Evolutionary conservation across 768 basidiomycete genomes (phyloP), one percentile per base, ranked within the genome.

Genomic region (Mycena kentingensis): DNA sequence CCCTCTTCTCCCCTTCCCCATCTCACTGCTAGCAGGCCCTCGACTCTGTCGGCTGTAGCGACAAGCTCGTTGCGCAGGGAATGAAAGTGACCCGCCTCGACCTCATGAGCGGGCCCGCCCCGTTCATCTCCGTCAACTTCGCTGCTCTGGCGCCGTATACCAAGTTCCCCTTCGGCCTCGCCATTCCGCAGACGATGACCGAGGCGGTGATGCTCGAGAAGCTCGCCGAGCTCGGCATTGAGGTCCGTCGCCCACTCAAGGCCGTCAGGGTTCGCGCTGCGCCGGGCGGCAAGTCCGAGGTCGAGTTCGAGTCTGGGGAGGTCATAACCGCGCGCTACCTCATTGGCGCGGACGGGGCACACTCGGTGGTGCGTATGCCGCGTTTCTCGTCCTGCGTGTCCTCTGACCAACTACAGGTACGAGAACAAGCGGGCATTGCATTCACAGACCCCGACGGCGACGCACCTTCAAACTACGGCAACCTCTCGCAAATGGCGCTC

Each of bases 261-360:
- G 71, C 70, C 4, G 57, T 68, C 4, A 65, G 66, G 21, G 39
- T 77, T 42, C 65, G 57, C 49, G 53, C 58, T 4, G 69, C 65
- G 31, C 41, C 21, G 41, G 37, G 52, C 1, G 46, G 49, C 10
- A 67, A 72, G 29, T 50, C 37, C 27, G 42, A 49, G 27, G 74
- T 75, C 31, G 51, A 56, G 1, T 74, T 78, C 52, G 73, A 76
- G 26, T 65, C 69, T 34, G 77, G 77, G 3, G 66, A 66, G 22
- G 60, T 63, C 5, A 65, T 78, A 28, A 67, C 57, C 1, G 61
- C 77, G 15, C 68, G 67, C 24, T 74, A 73, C 56, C 68, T 78
- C 5, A 59, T 79, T 24, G 77, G 75, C 12, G 77, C 77, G 5
- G 78, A 80, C 60, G 77, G 78, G 1, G 53, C 70, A 10, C 68